These are phyloP conservation scores for Gomphus sp. DNA, from an alignment of 1,284 basidiomycete species.

Conservation along the genomic window DNA sequence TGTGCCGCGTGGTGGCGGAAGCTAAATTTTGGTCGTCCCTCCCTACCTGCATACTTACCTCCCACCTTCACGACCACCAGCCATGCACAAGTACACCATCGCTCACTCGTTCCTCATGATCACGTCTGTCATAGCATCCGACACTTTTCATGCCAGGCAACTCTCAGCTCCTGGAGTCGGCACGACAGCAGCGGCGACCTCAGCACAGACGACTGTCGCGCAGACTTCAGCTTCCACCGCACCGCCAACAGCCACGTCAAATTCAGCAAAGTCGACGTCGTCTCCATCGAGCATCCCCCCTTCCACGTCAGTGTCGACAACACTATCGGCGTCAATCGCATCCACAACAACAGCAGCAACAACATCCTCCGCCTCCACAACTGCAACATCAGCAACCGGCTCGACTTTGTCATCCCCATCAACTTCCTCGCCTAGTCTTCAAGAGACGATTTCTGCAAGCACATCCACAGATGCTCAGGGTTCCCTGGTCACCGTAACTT, in stretches of 20 bases:
- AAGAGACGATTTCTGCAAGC: slow-evolving; percentile 10
- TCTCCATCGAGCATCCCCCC: not conserved
- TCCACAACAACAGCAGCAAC: slow-evolving; percentile 12
- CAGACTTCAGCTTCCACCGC: not conserved
- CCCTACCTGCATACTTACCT: slow-evolving; percentile 65
- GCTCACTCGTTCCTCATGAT: slow-evolving; percentile 3
- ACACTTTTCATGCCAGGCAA: not conserved
- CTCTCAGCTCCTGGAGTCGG: not conserved
- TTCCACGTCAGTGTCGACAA: slow-evolving; percentile 1
- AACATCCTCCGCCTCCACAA: slow-evolving; percentile 1
- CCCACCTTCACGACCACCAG: slow-evolving; percentile 57
- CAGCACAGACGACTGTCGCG: not conserved
- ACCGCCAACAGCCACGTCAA: not conserved
- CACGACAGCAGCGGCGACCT: not conserved
- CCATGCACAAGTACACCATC: not conserved
- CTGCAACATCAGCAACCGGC: not conserved
- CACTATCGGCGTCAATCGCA: slow-evolving; percentile 9
- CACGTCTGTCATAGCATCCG: not conserved
- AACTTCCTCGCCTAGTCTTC: slow-evolving; percentile 9
- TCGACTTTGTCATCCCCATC: slow-evolving; percentile 12
- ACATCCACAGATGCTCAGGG: slow-evolving; percentile 14
- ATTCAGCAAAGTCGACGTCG: not conserved
- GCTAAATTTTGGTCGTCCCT: not conserved
- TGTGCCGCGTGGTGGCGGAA: not conserved
- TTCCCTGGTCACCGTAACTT: not conserved